Base-by-base conservation (phyloP, 345 rosid genomes). In the Lagerstroemia speciosa region DNA sequence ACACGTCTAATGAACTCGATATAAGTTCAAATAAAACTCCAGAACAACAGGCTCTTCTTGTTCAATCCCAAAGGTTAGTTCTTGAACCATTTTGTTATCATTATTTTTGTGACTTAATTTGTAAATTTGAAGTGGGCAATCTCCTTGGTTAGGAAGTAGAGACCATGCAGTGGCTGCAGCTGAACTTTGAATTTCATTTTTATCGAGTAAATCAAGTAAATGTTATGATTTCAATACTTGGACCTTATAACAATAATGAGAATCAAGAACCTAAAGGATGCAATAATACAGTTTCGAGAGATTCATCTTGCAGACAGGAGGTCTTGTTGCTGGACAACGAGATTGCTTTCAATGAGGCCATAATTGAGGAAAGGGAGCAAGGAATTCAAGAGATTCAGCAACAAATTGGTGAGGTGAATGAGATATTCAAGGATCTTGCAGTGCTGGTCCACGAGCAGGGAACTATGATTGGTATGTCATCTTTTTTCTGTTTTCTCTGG, bases 371-470 rank as follows among this genome's bases (percentile, higher is more conserved):
- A 80, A 86, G 98, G 79, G 98, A 95, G 63, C 97, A 87, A 50
- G 97, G 98, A 71, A 90, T 92, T 70, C 89, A 92, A 66, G 98
- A 90, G 74, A 88, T 95, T 71, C 97, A 90, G 79, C 90, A 87
- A 76, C 97, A 92, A 77, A 92, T 95, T 75, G 97, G 98, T 12
- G 97, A 95, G 83, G 99, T 92, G 72, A 88, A 95, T 29, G 94
- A 92, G 74, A 87, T 92, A 24, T 89, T 95, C 61, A 95, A 92
- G 77, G 98, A 95, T 81, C 89, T 95, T 14, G 98, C 96, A 20
- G 91, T 92, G 40, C 80, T 90, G 65, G 97, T 95, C 70, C 96
- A 92, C n/a, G 93, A 92, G 72, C 97, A 95, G 76, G 99, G 96
- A 70, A 57, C 87, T n/a, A 81, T 92, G 86, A 88, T 92, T 31